A percentile compares a stretch with the other conserved stretches of the same genome.
Conservation (phyloP, 768 basidiomycete genomes). For the Suillus clintonianus region DNA sequence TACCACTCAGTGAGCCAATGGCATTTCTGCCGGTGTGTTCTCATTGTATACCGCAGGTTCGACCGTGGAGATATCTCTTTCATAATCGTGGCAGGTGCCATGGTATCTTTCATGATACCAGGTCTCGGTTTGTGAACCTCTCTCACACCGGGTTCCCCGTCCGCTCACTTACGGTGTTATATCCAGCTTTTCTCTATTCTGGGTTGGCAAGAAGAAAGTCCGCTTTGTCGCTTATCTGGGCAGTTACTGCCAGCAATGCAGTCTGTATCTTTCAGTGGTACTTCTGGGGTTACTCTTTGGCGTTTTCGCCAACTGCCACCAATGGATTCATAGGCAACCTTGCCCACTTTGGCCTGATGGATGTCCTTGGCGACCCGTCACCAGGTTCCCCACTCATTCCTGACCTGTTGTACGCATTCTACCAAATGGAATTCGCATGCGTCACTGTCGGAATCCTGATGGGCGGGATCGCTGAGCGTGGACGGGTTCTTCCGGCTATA, state of each 20-base stretch:
- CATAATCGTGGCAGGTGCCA: slow-evolving; percentile 64
- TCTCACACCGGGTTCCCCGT: slow-evolving; percentile 4
- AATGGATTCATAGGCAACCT: slow-evolving; percentile 83
- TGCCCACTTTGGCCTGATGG: slow-evolving; percentile 70
- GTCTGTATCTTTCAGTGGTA: slow-evolving; percentile 83
- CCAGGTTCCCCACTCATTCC: slow-evolving; percentile 83
- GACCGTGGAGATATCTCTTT: slow-evolving; percentile 73
- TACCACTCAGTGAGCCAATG: slow-evolving; percentile 26
- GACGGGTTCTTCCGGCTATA: slow-evolving; percentile 79
- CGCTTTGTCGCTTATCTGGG: slow-evolving; percentile 75
- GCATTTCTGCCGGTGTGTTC: not conserved
- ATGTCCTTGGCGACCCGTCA: slow-evolving; percentile 71
- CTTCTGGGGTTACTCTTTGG: slow-evolving; percentile 81
- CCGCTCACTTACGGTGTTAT: slow-evolving; percentile 1
- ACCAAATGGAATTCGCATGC: slow-evolving; percentile 85
- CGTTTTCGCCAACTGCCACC: slow-evolving; percentile 76
- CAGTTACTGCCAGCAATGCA: slow-evolving; percentile 70
- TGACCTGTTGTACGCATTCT: slow-evolving; percentile 80
- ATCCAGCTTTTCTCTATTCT: slow-evolving; percentile 69
- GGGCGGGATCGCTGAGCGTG: slow-evolving; percentile 86
- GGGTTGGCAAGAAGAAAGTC: slow-evolving; percentile 71
- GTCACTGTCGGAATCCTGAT: slow-evolving; percentile 78
- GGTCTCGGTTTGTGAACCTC: slow-evolving; percentile 53
- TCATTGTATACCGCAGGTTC: slow-evolving; percentile 43
- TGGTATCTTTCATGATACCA: slow-evolving; percentile 80